phyloP scores from a whole-genome alignment of 2,329 filamentous ascomycete species.

The Bipolaris victoriae region DNA sequence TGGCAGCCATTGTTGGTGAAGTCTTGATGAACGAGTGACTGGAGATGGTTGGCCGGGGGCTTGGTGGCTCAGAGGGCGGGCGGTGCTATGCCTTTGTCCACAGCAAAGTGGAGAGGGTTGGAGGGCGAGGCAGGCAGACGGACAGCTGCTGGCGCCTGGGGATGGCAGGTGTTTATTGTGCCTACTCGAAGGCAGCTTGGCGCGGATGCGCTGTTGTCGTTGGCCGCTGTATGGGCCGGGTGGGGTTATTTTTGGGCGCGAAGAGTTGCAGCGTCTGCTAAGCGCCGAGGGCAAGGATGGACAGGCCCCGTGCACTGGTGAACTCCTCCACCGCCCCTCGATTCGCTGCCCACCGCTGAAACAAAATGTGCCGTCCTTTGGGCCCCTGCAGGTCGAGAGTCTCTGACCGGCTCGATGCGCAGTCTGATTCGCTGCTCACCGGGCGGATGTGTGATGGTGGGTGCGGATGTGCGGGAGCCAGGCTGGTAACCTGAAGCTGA shows the following conservation, averaged over 20 bases:
- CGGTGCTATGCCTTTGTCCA: conserved; percentile 39
- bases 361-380: conserved; percentile 47
- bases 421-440: conserved; percentile 36
- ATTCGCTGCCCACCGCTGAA: conserved; percentile 37
- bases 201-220: conserved; percentile 41
- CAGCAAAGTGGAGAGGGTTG: conserved; percentile 31
- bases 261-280: conserved; percentile 37
- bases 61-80: conserved; percentile 15
- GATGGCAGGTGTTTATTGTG: conserved; percentile 42
- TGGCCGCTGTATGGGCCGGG: conserved; percentile 40
- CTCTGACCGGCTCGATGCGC: conserved; percentile 19
- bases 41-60: conserved; percentile 25
- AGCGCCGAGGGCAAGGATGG: conserved; percentile 35
- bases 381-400: conserved; percentile 43
- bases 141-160: conserved; percentile 35
- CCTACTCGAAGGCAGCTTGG: conserved; percentile 24
- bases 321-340: conserved; percentile 20
- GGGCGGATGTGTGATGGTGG: conserved; percentile 34
- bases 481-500: conserved; percentile 27
- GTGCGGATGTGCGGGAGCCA: conserved; percentile 35
- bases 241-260: conserved; percentile 33
- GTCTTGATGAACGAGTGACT: conserved; percentile 38
- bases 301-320: conserved; percentile 27
- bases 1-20: conserved; percentile 44
- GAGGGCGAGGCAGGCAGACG: conserved; percentile 37